Evolutionary conservation across 1,284 basidiomycete species (phyloP), one percentile per base, ranked within the genome.

Genomic region (Marasmius tenuissimus): DNA sequence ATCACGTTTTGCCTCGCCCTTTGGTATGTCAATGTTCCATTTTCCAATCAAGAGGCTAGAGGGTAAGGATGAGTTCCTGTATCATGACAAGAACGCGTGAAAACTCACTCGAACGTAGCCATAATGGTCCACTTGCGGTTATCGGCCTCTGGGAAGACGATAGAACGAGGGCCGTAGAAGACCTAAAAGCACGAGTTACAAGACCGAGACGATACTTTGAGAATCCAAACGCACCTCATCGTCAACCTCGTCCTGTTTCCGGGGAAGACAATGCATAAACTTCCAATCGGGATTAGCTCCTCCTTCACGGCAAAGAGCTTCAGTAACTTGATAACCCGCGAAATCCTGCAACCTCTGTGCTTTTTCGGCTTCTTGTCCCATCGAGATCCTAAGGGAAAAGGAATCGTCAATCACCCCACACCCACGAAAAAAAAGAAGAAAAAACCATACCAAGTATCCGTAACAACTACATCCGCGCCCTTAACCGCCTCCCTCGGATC

Each of bases 351-450:
- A 76, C 38, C 97, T 89, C 69, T 94, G 88, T n/a, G 81, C 91
- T 69, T 96, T 96, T 74, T 98, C 94, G 1, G 89, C 91, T 76
- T 99, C 97, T 77, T 98, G 96, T 34, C 97, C 97, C 97, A 99
- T 99, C 4, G 94, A 97, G 69, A 99, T 96, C 93, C 93, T 94
- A 69, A 20, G 20, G 22, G 34, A 49, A 18, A 61, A 11, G 18
- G 16, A 9, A 3, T 27, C 34, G 33, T 33, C 45, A 54, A 11
- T 50, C 48, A 50, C 20, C 50, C 45, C 48, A 62, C 20, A 59
- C 65, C 9, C 47, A 51, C 39, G 38, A 37, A 27, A n/a, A 37
- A 53, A 14, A 35, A 50, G 37, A 37, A 38, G 33, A 18, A 60
- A 37, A 22, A 39, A 74, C 85, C 85, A 63, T 63, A 92, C 94